phyloP scores from a whole-genome alignment of 2,329 filamentous ascomycete species.

The Aspergillus persii region DNA sequence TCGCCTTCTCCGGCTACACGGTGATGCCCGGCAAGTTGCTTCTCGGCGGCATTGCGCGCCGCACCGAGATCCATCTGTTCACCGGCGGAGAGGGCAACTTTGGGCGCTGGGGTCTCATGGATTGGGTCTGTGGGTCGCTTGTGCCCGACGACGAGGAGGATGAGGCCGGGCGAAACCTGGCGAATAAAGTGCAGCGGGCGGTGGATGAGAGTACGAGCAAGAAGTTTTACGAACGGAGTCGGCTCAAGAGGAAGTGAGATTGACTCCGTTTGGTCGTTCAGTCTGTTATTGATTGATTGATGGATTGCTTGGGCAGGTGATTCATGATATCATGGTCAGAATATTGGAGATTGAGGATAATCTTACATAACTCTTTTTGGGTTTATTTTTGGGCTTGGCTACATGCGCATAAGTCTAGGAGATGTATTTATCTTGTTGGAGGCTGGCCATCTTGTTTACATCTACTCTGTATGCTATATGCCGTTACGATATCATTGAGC shows the following conservation, averaged over 20 bases:
- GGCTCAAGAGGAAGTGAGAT: slow-evolving; percentile 12
- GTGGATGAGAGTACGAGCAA: slow-evolving; percentile 33
- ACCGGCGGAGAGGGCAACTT: slow-evolving; percentile 47
- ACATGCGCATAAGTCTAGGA: too few species aligned
- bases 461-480: neutral
- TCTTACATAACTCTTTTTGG: neutral
- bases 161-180: slow-evolving; percentile 24
- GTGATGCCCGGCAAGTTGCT: slow-evolving; percentile 58
- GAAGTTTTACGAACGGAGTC: slow-evolving; percentile 19
- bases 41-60: slow-evolving; percentile 57
- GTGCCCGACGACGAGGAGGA: slow-evolving; percentile 51
- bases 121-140: slow-evolving; percentile 45
- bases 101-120: slow-evolving; percentile 46
- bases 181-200: slow-evolving; percentile 30
- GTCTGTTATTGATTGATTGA: neutral
- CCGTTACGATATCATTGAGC: neutral
- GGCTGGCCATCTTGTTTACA: neutral
- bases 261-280: neutral
- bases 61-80: slow-evolving; percentile 55
- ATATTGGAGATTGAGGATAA: neutral
- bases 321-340: too few species aligned
- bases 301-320: too few species aligned
- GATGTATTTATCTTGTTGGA: neutral
- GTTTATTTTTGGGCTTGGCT: neutral
- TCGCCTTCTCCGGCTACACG: slow-evolving; percentile 60